Evolutionary conservation across 805 yeast genomes (phyloP).

Genomic region (Cyberlindnera euphorbiiphila): DNA sequence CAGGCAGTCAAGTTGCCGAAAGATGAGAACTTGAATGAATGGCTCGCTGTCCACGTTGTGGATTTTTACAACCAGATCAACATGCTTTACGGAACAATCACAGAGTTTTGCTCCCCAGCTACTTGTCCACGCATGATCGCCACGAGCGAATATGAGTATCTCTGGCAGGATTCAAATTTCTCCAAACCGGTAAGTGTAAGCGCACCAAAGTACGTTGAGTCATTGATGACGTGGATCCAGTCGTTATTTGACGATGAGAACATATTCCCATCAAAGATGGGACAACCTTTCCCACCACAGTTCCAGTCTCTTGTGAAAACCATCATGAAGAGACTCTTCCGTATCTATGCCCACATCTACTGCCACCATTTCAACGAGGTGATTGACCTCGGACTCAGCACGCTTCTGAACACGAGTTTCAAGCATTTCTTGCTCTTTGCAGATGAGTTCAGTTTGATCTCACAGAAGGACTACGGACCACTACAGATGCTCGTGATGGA

Average conservation of each 20-base stretch:
- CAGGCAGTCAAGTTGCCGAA: slow-evolving; percentile 93
- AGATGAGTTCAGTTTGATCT: slow-evolving; percentile 75
- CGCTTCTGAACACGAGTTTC: slow-evolving; percentile 88
- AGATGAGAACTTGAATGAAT: slow-evolving; percentile 88
- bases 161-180: slow-evolving; percentile 84
- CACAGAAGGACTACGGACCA: slow-evolving; percentile 86
- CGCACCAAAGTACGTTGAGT: slow-evolving; percentile 94
- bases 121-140: slow-evolving; percentile 98
- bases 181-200: slow-evolving; percentile 78
- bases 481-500: slow-evolving; percentile 71
- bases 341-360: slow-evolving; percentile 95
- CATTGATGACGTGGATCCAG: slow-evolving; percentile 93
- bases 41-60: slow-evolving; percentile 97
- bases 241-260: slow-evolving; percentile 86
- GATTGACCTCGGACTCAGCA: slow-evolving; percentile 85
- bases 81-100: slow-evolving; percentile 93
- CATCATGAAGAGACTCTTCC: slow-evolving; percentile 83
- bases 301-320: slow-evolving; percentile 78
- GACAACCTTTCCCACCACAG: slow-evolving; percentile 87
- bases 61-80: slow-evolving; percentile 95
- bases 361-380: slow-evolving; percentile 98
- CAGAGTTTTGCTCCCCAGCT: slow-evolving; percentile 93
- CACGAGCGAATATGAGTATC: slow-evolving; percentile 91
- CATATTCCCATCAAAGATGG: slow-evolving; percentile 84
- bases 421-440: slow-evolving; percentile 90